A percentile compares a stretch with the other conserved stretches of the same genome.
Conservation (phyloP, 1,139 yeast species). For the Casaregolazyma suthepensis region DNA sequence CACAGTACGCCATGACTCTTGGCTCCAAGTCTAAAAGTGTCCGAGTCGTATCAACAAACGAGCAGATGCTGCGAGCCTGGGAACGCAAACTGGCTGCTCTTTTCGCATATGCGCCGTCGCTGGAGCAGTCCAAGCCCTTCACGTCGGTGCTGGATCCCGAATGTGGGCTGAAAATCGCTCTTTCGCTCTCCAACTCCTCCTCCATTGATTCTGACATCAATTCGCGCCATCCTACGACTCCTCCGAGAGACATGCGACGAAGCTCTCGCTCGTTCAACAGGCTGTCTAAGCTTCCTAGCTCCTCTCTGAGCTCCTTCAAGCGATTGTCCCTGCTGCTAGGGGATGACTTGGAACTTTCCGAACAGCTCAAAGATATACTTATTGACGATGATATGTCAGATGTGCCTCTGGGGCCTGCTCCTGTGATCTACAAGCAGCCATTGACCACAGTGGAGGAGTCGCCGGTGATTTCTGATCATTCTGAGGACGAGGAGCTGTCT, state of each 20-base stretch:
- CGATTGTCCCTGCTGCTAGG: conserved; percentile 7
- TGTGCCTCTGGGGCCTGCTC: background rate
- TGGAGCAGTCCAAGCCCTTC: background rate
- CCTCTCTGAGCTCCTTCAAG: conserved; percentile 2
- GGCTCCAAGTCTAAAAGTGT: background rate
- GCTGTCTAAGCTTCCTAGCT: background rate
- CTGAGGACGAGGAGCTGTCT: background rate
- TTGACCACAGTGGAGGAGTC: background rate
- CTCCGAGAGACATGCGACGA: background rate
- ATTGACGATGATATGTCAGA: background rate
- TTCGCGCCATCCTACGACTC: background rate
- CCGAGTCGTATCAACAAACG: background rate
- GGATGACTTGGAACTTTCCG: conserved; percentile 15
- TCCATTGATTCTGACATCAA: background rate
- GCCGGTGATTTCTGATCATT: background rate
- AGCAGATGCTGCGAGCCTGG: conserved; percentile 1
- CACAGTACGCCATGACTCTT: background rate
- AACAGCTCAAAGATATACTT: conserved; percentile 17
- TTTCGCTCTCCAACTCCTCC: background rate
- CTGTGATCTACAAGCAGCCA: background rate
- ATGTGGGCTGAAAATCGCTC: background rate
- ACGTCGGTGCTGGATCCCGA: background rate
- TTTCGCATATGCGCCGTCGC: background rate
- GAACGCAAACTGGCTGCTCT: background rate
- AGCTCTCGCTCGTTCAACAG: background rate